These are phyloP conservation scores for Aspergillus bombycis DNA, from an alignment of 2,329 filamentous ascomycete species.

Conservation along the genomic window DNA sequence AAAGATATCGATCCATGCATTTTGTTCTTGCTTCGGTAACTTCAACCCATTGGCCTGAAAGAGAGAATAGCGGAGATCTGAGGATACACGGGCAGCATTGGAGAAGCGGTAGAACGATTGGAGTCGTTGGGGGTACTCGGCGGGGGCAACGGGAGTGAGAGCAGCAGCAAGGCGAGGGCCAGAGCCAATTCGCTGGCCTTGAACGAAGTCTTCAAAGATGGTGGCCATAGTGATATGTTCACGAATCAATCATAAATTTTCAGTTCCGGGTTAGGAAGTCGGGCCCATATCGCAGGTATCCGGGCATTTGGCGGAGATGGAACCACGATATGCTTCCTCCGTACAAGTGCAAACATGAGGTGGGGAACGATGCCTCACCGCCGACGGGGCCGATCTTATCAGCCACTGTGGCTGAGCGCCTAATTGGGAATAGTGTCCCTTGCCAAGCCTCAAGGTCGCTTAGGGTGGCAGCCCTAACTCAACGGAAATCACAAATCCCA, in stretches of 20 bases:
- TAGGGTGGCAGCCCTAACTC: constrained; percentile 51
- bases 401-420: constrained; percentile 23
- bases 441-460: constrained; percentile 36
- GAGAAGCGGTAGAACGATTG: constrained; percentile 72
- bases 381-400: constrained; percentile 7
- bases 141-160: constrained; percentile 70
- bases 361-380: constrained; percentile 21
- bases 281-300: background rate
- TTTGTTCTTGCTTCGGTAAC: constrained; percentile 68
- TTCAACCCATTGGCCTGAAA: constrained; percentile 63
- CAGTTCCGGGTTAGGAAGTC: background rate
- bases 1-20: constrained; percentile 87
- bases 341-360: constrained; percentile 5
- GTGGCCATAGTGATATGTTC: constrained; percentile 63
- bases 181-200: constrained; percentile 65
- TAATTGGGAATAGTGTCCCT: constrained; percentile 31
- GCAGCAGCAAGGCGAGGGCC: constrained; percentile 76
- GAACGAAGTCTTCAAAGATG: constrained; percentile 73
- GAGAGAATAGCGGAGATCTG: constrained; percentile 71
- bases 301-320: background rate
- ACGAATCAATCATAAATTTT: background rate
- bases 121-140: constrained; percentile 66
- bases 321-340: background rate
- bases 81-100: constrained; percentile 66
- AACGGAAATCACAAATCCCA: constrained; percentile 46